phyloP scores from a whole-genome alignment of 768 basidiomycete genomes.

The Cyclocybe cylindracea region DNA sequence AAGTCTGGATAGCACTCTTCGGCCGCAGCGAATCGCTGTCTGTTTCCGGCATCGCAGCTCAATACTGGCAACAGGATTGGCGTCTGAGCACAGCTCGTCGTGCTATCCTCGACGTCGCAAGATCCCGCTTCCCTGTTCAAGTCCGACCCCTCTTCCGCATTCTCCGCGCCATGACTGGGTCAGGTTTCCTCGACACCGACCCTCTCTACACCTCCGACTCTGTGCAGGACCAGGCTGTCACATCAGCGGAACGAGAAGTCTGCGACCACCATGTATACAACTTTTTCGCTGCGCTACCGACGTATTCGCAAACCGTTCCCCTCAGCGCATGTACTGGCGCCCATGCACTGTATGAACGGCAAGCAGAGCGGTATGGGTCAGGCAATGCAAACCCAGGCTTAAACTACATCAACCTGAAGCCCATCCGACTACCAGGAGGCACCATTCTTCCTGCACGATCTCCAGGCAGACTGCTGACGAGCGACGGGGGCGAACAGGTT shows the following conservation, averaged over 20 bases:
- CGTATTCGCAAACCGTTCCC: slow-evolving; percentile 76
- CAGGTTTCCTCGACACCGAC: slow-evolving; percentile 77
- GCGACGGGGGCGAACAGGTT: slow-evolving; percentile 66
- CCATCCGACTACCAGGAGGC: slow-evolving; percentile 77
- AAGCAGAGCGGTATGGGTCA: slow-evolving; percentile 60
- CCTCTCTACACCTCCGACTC: slow-evolving; percentile 57
- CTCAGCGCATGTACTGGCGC: slow-evolving; percentile 60
- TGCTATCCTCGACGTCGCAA: slow-evolving; percentile 80
- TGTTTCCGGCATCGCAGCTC: slow-evolving; percentile 67
- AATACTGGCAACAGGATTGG: slow-evolving; percentile 86
- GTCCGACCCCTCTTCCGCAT: slow-evolving; percentile 69
- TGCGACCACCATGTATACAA: slow-evolving; percentile 74
- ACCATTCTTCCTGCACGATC: slow-evolving; percentile 68
- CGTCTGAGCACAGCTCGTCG: slow-evolving; percentile 64
- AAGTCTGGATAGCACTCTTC: slow-evolving; percentile 80
- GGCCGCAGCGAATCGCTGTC: slow-evolving; percentile 72
- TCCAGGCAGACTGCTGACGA: slow-evolving; percentile 69
- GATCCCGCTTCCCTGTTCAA: slow-evolving; percentile 83
- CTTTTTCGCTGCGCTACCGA: slow-evolving; percentile 71
- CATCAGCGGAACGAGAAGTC: slow-evolving; percentile 48
- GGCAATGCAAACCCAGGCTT: slow-evolving; percentile 47
- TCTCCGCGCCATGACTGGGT: slow-evolving; percentile 74
- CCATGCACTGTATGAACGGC: slow-evolving; percentile 71
- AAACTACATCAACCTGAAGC: slow-evolving; percentile 64
- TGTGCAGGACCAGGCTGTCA: slow-evolving; percentile 36